Conservation (phyloP, 306 rosid species). For the Geum urbanum region DNA sequence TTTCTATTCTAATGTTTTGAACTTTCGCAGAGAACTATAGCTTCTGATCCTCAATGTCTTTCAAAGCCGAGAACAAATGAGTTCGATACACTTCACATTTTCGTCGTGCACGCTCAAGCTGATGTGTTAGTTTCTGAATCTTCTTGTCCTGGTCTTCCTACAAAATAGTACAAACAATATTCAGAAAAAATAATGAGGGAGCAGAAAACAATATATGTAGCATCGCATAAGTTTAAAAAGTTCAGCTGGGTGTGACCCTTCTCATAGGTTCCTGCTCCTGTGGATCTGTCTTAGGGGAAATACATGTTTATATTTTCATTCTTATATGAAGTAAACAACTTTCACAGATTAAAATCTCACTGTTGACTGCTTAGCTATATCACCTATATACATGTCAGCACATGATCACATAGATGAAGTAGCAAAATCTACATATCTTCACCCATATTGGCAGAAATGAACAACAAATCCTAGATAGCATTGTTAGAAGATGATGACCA, state of each 20-base stretch:
- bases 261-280: neutral
- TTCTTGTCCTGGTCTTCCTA: conserved; percentile 45
- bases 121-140: conserved; percentile 38
- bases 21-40: conserved; percentile 45
- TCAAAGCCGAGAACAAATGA: conserved; percentile 43
- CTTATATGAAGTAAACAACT: neutral
- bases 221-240: neutral
- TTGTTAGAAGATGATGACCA: conserved; percentile 2
- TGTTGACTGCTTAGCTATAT: too few species aligned
- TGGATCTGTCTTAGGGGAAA: neutral
- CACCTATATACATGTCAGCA: too few species aligned
- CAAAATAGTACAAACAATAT: conserved; percentile 1
- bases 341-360: neutral
- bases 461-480: neutral
- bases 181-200: neutral
- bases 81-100: conserved; percentile 50
- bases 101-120: conserved; percentile 34
- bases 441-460: neutral
- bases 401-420: too few species aligned
- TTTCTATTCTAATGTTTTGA: conserved; percentile 39
- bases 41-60: conserved; percentile 50
- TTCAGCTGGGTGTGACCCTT: neutral
- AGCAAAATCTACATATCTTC: neutral
- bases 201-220: neutral
- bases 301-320: neutral